Conservation (phyloP, 176 grass and related monocot genomes). For the Triticum aestivum region IWGSC_CS_RefSeq_v2.1 NC_057797.1:597243370-597243869, state of each 20-base stretch:
- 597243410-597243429: conserved; percentile 5
- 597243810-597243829: neutral
- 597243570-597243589: too few relatives aligned
- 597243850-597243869: neutral
- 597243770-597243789: neutral
- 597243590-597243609: too few relatives aligned
- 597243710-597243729: neutral
- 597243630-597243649: too few relatives aligned
- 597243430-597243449: neutral
- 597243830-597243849: neutral
- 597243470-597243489: too few relatives aligned
- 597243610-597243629: too few relatives aligned
- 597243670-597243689: neutral
- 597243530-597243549: too few relatives aligned
- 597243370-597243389: neutral
- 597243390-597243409: neutral
- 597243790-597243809: neutral
- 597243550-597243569: too few relatives aligned
- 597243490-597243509: too few relatives aligned
- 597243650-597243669: neutral
- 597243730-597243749: neutral
- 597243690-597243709: neutral
- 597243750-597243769: neutral
- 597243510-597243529: too few relatives aligned
- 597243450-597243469: too few relatives aligned